Conservation (phyloP, 2,329 filamentous ascomycete species). For the Colletotrichum cuscutae region DNA sequence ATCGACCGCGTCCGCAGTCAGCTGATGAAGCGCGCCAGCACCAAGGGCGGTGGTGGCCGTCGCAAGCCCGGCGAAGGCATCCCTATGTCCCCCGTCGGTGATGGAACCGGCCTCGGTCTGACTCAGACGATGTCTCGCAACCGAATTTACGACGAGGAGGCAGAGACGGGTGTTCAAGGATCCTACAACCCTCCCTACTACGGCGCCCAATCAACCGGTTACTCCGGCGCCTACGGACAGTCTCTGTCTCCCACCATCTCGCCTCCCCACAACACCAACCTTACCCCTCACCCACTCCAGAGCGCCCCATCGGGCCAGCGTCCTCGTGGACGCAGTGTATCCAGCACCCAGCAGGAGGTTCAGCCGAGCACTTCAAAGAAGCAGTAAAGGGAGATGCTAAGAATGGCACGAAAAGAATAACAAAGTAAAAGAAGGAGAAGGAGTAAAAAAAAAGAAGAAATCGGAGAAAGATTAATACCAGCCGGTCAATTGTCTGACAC, state of each 20-base stretch:
- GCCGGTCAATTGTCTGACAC: conserved; percentile 12
- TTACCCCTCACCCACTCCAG: conserved; percentile 27
- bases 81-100: conserved; percentile 44
- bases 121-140: conserved; percentile 45
- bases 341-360: conserved; percentile 19
- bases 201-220: conserved; percentile 38
- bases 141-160: conserved; percentile 55
- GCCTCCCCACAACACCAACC: not conserved
- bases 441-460: not conserved
- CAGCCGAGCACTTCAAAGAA: conserved; percentile 18
- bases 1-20: conserved; percentile 50
- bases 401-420: not conserved
- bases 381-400: not conserved
- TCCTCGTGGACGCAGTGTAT: conserved; percentile 29
- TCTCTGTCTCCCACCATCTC: conserved; percentile 23
- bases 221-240: conserved; percentile 17
- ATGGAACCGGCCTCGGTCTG: conserved; percentile 40
- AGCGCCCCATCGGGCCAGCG: conserved; percentile 27
- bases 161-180: conserved; percentile 47
- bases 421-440: not conserved
- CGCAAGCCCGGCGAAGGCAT: conserved; percentile 60
- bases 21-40: conserved; percentile 53
- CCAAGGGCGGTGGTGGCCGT: conserved; percentile 58
- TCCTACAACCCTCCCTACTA: conserved; percentile 39
- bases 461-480: conserved; percentile 20